These are phyloP conservation scores for Claviceps maximensis DNA, from an alignment of 2,329 filamentous ascomycete genomes.

Conservation along the genomic window DNA sequence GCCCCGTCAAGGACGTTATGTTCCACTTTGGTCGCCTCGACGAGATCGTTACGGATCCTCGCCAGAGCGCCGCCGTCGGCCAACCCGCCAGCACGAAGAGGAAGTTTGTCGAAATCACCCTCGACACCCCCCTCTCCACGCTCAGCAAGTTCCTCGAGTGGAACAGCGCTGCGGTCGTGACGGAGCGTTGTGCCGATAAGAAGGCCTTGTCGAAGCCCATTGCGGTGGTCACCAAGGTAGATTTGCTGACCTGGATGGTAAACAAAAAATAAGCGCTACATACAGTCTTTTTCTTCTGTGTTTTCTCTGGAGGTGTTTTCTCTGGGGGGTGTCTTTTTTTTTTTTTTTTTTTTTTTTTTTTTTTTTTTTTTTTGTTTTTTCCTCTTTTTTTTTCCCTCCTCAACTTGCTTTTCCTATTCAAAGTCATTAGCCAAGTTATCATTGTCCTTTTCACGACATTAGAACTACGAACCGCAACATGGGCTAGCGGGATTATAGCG, in stretches of 20 bases:
- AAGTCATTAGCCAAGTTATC: too few species aligned
- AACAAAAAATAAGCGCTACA: constrained; percentile 32
- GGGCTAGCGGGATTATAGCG: constrained; percentile 4
- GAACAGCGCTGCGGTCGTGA: constrained; percentile 93
- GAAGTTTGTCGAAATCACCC: constrained; percentile 87
- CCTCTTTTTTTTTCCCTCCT: too few species aligned
- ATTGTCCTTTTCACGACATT: too few species aligned
- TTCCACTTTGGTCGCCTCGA: constrained; percentile 84
- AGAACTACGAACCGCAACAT: too few species aligned
- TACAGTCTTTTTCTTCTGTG: not conserved
- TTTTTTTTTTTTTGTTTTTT: not conserved
- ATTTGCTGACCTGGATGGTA: constrained; percentile 84
- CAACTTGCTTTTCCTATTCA: too few species aligned
- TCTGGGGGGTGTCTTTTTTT: constrained; percentile 1
- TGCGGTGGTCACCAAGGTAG: constrained; percentile 92
- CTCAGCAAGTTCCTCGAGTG: constrained; percentile 93
- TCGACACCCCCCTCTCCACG: constrained; percentile 70
- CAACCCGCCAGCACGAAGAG: constrained; percentile 34
- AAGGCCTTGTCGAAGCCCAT: constrained; percentile 58
- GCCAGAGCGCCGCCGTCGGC: constrained; percentile 38
- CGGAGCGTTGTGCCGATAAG: constrained; percentile 50
- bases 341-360: not conserved
- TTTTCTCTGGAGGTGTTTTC: too few species aligned
- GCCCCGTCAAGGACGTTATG: constrained; percentile 78
- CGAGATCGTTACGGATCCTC: constrained; percentile 82